Conservation (phyloP, 2,329 filamentous ascomycete genomes). For the Scedosporium apiospermum region DNA sequence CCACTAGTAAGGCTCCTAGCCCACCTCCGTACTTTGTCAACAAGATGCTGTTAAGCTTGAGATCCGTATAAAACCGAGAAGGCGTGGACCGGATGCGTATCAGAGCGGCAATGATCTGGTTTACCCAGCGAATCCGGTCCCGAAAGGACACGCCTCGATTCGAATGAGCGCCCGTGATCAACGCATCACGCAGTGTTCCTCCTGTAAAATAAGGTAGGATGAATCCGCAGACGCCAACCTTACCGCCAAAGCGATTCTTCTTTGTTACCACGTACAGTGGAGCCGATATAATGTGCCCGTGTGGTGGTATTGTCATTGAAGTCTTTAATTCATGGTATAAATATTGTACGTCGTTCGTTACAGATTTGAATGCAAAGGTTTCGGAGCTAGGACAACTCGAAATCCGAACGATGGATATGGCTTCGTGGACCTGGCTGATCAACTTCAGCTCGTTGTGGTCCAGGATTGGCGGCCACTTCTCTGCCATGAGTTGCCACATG, state of each 20-base stretch:
- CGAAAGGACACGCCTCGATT: background rate
- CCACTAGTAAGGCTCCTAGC: background rate
- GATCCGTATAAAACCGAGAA: conserved; percentile 1
- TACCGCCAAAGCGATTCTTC: background rate
- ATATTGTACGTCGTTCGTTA: background rate
- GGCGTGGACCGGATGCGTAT: background rate
- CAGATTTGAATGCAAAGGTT: background rate
- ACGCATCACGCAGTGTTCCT: background rate
- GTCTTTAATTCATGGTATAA: conserved; percentile 3
- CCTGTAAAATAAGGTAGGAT: background rate
- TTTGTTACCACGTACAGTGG: conserved; percentile 4
- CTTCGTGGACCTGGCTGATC: background rate
- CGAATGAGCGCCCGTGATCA: background rate
- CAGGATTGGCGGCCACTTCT: background rate
- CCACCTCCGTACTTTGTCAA: too few species aligned
- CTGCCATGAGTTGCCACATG: background rate
- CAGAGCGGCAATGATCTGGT: background rate
- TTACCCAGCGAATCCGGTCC: background rate
- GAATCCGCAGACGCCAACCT: background rate
- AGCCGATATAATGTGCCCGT: background rate
- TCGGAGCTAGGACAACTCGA: background rate
- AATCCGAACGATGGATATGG: background rate
- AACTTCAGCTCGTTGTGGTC: background rate
- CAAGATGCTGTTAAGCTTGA: conserved; percentile 4
- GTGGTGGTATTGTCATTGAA: background rate